Evolutionary conservation across 75 land plant genomes (phyloP), one percentile per base, ranked within the genome.

Genomic region (Cupressus sempervirens): DNA sequence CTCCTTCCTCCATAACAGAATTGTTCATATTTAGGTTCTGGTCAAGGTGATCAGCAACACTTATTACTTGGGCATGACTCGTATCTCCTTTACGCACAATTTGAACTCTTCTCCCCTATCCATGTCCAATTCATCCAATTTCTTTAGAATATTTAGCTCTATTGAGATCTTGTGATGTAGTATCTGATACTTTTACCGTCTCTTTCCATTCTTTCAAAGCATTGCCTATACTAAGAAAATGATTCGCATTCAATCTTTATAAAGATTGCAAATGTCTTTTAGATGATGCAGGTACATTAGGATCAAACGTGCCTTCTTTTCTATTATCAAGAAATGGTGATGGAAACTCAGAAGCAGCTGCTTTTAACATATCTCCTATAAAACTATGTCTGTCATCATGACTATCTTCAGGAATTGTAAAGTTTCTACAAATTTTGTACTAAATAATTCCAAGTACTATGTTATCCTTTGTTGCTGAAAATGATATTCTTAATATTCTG

Each of bases 181-280:
- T 79, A 88, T 87, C 86, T 23, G 89, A 86, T 41, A 98, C 86
- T 81, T 89, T 90, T 15, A 90, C 94, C 85, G 91, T 93, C 85
- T 96, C 97, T 86, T 98, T 94, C 99, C 99, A 98, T 26, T 91
- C 89, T 82, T 94, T 89, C 85, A 98, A 88, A 18, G 97, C 97
- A 91, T 98, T 95, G 3, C 99, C 99, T 45, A 98, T 80, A 85
- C 89, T 94, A 10, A 97, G 84, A 68, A 85, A 93, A 80, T 98
- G 99, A 85, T 98, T 98, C 72, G 96, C 86, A 58, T 88, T 89
- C 29, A 43, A 83, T 88, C 86, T 93, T 67, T 89, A 87, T 43
- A 73, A 12, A 35, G 85, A 46, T 72, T 87, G 84, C 34, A 58
- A 0, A 16, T 88, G 86, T n/a, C 18, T 46, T 81, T 85, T 50